Base-by-base conservation (phyloP, 768 basidiomycete genomes). In the Melanogaster broomeanus region DNA sequence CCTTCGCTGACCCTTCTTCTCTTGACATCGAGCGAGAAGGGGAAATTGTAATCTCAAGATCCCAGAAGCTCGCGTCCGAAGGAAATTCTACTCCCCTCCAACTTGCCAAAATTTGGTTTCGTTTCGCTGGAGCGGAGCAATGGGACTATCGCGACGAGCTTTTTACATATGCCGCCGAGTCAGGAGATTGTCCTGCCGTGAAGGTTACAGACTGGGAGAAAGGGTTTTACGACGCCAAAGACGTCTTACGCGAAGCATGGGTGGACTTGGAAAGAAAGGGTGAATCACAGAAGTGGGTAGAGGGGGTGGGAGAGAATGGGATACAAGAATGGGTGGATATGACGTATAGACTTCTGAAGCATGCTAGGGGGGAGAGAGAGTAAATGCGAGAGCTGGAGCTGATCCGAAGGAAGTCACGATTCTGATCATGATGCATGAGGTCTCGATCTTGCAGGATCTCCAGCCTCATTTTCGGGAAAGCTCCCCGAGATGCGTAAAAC, bases 111-210 rank as follows among this genome's bases (percentile, higher is more conserved):
- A 62, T 62, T 12, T 91, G 86, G 86, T 76, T 82, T 61, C 67
- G 70, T 11, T 74, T 87, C 51, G 66, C 69, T 28, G 67, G 67
- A 4, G 53, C 70, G 40, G 79, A 84, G 47, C 87, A 88, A 61
- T 92, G 83, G 66, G 74, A 77, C 21, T 91, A 93, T 63, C 78
- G 85, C 12, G 83, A 87, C 48, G 72, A 69, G 19, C 65, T 93
- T 48, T 74, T 77, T 48, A 70, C 69, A 7, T 80, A 87, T 56
- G 76, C 76, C 2, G 70, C 67, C 18, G 71, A 51, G 49, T 62
- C 58, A 33, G 54, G 63, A 40, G 63, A 65, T 16, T 62, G 63
- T 42, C 65, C 63, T 16, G 56, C 62, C 18, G 62, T 66, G 44
- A 69, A 70, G 48, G 80, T 80, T 2, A 69, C 74, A 6, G 56